Conservation (phyloP, 2,329 filamentous ascomycete genomes). For the Tolypocladium album region DNA sequence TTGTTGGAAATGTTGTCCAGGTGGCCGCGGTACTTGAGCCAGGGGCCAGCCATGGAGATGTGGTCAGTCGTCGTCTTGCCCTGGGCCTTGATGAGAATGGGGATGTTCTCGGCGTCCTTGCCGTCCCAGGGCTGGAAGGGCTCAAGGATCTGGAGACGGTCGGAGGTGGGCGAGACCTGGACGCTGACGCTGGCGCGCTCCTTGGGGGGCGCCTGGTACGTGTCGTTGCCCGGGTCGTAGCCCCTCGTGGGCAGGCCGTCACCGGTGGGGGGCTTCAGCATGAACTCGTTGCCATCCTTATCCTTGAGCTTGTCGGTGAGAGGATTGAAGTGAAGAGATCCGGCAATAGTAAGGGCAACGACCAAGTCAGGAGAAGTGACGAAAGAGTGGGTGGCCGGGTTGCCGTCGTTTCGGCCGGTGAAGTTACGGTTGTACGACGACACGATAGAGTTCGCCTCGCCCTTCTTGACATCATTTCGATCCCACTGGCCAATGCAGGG, state of each 20-base stretch:
- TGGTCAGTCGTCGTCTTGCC: slow-evolving; percentile 99
- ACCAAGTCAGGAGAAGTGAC: slow-evolving; percentile 93
- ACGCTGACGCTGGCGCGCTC: slow-evolving; percentile 59
- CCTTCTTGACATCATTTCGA: slow-evolving; percentile 76
- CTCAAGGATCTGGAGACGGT: slow-evolving; percentile 80
- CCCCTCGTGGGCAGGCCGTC: slow-evolving; percentile 45
- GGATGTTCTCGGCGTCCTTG: slow-evolving; percentile 63
- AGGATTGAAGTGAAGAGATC: slow-evolving; percentile 90
- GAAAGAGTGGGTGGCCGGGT: slow-evolving; percentile 97
- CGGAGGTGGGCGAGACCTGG: slow-evolving; percentile 72
- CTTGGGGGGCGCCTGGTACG: slow-evolving; percentile 63
- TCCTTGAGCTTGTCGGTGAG: slow-evolving; percentile 77
- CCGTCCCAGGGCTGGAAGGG: slow-evolving; percentile 79
- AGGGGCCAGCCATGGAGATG: slow-evolving; percentile 91
- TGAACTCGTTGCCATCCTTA: slow-evolving; percentile 70
- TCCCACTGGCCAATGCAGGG: slow-evolving; percentile 95
- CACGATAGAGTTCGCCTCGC: slow-evolving; percentile 85
- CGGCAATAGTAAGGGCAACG: slow-evolving; percentile 89
- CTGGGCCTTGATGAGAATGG: slow-evolving; percentile 92
- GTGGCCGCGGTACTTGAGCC: slow-evolving; percentile 99
- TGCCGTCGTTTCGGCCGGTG: slow-evolving; percentile 91
- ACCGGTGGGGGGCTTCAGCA: slow-evolving; percentile 71
- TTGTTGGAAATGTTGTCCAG: slow-evolving; percentile 96
- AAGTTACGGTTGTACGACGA: slow-evolving; percentile 99
- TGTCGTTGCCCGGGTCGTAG: slow-evolving; percentile 57